Evolutionary conservation across 2,329 filamentous ascomycete species (phyloP), one percentile per base, ranked within the genome.

Genomic region (Eurotiales sp.): DNA sequence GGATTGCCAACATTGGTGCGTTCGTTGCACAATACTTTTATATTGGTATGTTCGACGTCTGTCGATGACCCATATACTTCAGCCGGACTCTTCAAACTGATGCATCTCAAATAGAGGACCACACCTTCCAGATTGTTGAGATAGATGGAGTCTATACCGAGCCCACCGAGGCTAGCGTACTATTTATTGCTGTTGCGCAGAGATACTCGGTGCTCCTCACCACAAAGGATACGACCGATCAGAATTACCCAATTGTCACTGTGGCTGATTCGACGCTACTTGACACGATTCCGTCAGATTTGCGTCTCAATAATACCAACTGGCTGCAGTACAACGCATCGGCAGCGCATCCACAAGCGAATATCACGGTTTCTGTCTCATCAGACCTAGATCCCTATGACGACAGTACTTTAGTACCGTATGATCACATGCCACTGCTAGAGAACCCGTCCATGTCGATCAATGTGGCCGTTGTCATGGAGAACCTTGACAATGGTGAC

Each of bases 91-190:
- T n/a, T n/a, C n/a, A n/a, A n/a, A n/a, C n/a, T n/a, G n/a, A n/a
- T n/a, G n/a, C n/a, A n/a, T n/a, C n/a, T n/a, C n/a, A n/a, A n/a
- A n/a, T n/a, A n/a, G 73, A 77, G 54, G 71, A 66, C 37, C 74
- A 78, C 50, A 84, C 79, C 27, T 82, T 90, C 70, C 79, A 75
- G 23, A 83, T 90, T 50, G 78, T 90, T 29, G 86, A 89, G 65
- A 81, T 89, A 1, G 87, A 90, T 62, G 87, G 86, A 6, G 76
- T 88, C 10, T 89, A 86, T 58, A 83, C 79, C 0, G 76, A 87
- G 53, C 75, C 77, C 0, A 70, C 77, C 0, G 78, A 81, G 54
- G 80, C 84, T 0, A 73, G 80, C 21, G 80, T 80, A 73, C 75
- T 90, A 11, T 88, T 88, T 57, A 60, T 90, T 8, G 73, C 81